Evolutionary conservation across 1,284 basidiomycete species (phyloP).

Genomic region (Rhodotorula sp.): DNA sequence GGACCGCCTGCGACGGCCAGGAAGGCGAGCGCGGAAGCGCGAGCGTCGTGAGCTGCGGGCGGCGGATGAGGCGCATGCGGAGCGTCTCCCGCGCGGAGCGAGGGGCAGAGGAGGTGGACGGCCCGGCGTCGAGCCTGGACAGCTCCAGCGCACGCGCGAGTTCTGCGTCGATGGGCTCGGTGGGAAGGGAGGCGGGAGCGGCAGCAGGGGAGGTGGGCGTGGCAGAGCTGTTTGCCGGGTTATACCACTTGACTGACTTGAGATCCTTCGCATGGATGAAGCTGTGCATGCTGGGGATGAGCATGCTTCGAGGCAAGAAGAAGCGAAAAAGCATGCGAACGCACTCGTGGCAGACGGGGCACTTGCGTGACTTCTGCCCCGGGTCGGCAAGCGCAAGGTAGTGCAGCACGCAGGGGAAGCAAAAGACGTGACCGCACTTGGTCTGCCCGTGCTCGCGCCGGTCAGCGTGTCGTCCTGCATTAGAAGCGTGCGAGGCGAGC

Average conservation of each 20-base stretch:
- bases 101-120: not conserved
- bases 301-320: too few relatives aligned
- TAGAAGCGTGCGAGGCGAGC: not conserved
- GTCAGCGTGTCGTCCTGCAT: not conserved
- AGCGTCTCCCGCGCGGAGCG: constrained; percentile 49
- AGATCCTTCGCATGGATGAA: constrained; percentile 84
- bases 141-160: constrained; percentile 29
- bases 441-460: not conserved
- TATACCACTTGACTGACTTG: constrained; percentile 74
- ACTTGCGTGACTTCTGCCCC: constrained; percentile 82
- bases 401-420: constrained; percentile 85
- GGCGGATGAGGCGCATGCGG: constrained; percentile 85
- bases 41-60: constrained; percentile 92
- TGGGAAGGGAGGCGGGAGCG: not conserved
- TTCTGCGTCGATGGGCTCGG: constrained; percentile 17
- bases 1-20: constrained; percentile 91
- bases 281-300: constrained; percentile 33
- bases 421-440: constrained; percentile 44
- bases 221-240: constrained; percentile 42
- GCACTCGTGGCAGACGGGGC: constrained; percentile 89
- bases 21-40: constrained; percentile 86
- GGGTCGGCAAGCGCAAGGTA: constrained; percentile 63
- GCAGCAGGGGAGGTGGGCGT: not conserved
- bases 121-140: constrained; percentile 20
- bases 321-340: not conserved